A percentile compares a stretch with the other conserved stretches of the same genome.
Conservation (phyloP, 352 stramenopile species). For the Phytophthora nicotianae region DNA sequence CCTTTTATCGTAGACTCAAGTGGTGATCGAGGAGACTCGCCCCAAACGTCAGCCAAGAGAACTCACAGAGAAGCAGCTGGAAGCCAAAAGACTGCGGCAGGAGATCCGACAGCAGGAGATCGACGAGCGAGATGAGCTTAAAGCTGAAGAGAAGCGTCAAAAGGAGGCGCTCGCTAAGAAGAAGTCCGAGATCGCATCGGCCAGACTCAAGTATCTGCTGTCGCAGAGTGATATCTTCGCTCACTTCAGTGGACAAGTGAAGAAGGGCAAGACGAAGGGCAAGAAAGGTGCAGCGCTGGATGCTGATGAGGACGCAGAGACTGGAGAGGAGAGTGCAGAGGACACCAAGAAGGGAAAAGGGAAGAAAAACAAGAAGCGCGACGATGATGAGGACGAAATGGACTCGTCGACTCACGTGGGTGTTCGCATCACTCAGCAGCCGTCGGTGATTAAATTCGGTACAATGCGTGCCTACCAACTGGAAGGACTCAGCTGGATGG, state of each 20-base stretch:
- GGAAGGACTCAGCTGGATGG: conserved; percentile 98
- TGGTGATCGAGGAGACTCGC: conserved; percentile 46
- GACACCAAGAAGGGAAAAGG: conserved; percentile 53
- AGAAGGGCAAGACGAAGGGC: conserved; percentile 59
- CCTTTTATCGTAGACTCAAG: conserved; percentile 29
- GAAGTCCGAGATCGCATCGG: conserved; percentile 80
- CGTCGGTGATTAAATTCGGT: conserved; percentile 92
- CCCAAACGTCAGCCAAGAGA: conserved; percentile 53
- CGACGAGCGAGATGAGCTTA: conserved; percentile 74
- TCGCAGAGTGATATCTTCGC: conserved; percentile 98
- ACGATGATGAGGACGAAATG: conserved; percentile 82
- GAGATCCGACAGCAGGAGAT: conserved; percentile 80
- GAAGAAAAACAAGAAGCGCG: conserved; percentile 83
- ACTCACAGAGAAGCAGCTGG: conserved; percentile 66
- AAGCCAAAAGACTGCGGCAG: conserved; percentile 69
- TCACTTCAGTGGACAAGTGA: conserved; percentile 94
- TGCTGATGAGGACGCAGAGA: conserved; percentile 67
- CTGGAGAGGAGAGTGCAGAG: conserved; percentile 64
- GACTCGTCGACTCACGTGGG: conserved; percentile 78
- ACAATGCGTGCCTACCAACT: conserved; percentile 99
- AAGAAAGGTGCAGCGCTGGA: conserved; percentile 31
- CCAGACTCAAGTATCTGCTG: conserved; percentile 94
- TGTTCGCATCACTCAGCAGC: conserved; percentile 92
- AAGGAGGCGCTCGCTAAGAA: conserved; percentile 83
- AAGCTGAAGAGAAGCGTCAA: conserved; percentile 75